Conservation (phyloP, 2,329 filamentous ascomycete genomes). For the Coleophoma cylindrospora region DNA sequence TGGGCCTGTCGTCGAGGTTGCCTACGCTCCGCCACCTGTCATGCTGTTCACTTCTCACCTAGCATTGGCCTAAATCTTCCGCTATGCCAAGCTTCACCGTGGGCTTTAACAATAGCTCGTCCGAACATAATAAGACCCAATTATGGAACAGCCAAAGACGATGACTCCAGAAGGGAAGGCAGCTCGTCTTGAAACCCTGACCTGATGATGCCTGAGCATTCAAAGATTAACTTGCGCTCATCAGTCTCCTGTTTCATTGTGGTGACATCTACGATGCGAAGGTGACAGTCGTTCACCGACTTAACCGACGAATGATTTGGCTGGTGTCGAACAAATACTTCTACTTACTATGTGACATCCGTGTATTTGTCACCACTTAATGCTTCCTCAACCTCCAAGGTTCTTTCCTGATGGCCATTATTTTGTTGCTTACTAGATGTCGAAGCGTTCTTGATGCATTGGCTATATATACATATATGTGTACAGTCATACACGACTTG, state of each 20-base stretch:
- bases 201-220: too few relatives aligned
- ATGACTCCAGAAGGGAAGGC: constrained; percentile 7
- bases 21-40: too few relatives aligned
- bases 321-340: too few relatives aligned
- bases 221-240: constrained; percentile 44
- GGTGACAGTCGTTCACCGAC: constrained; percentile 2
- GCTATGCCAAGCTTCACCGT: constrained; percentile 12
- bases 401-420: too few relatives aligned
- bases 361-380: too few relatives aligned
- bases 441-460: neutral
- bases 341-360: too few relatives aligned
- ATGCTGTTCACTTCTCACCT: too few relatives aligned
- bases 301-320: too few relatives aligned
- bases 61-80: neutral
- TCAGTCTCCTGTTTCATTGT: constrained; percentile 52
- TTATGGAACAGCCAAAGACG: constrained; percentile 8
- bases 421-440: neutral
- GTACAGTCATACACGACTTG: too few relatives aligned
- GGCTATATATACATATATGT: neutral
- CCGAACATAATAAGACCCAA: constrained; percentile 5
- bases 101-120: constrained; percentile 6
- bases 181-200: neutral
- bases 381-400: too few relatives aligned
- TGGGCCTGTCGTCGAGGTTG: too few relatives aligned
- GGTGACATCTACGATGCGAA: constrained; percentile 63